These are phyloP conservation scores for Penicillium frequentans DNA, from an alignment of 2,329 filamentous ascomycete species.

Conservation along the genomic window DNA sequence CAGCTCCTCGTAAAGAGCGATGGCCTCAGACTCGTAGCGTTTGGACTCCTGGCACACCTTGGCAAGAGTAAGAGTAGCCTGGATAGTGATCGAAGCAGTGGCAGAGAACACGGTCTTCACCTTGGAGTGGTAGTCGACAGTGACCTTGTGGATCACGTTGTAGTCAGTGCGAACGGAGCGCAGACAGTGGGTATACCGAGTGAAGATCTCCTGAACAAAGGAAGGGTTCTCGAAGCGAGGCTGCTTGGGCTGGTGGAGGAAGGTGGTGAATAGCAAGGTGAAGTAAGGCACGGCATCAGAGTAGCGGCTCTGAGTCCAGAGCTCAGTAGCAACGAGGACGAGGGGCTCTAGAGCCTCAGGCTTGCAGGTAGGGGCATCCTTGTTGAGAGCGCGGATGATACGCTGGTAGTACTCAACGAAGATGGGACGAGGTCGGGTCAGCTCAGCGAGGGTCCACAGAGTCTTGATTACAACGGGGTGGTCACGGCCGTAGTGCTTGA, in stretches of 20 bases:
- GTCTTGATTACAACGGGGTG: slow-evolving; percentile 38
- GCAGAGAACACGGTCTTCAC: slow-evolving; percentile 37
- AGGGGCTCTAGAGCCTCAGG: slow-evolving; percentile 41
- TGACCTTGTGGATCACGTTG: slow-evolving; percentile 33
- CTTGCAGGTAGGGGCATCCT: slow-evolving; percentile 33
- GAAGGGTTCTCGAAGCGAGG: slow-evolving; percentile 34
- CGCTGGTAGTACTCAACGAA: slow-evolving; percentile 42
- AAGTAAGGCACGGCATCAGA: slow-evolving; percentile 38
- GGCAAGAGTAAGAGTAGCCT: slow-evolving; percentile 37
- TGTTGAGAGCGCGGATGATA: slow-evolving; percentile 41
- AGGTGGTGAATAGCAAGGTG: slow-evolving; percentile 38
- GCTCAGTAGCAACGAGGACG: slow-evolving; percentile 38
- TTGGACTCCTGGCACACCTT: slow-evolving; percentile 41
- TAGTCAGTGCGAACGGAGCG: slow-evolving; percentile 34
- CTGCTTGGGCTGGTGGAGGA: slow-evolving; percentile 34
- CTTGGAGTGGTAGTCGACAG: slow-evolving; percentile 34
- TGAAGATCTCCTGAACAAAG: slow-evolving; percentile 35
- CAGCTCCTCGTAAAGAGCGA: slow-evolving; percentile 39
- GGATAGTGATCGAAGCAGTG: slow-evolving; percentile 37
- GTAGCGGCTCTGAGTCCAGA: slow-evolving; percentile 40
- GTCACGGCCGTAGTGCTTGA: slow-evolving; percentile 33
- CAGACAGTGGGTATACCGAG: slow-evolving; percentile 38
- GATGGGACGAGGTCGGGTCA: slow-evolving; percentile 37
- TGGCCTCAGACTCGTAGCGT: slow-evolving; percentile 35
- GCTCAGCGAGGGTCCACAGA: slow-evolving; percentile 37